Percentiles rank a stretch among this genome's conserved stretches.
Evolutionary conservation across 768 basidiomycete genomes (phyloP).

Genomic region (Macrolepiota dolichaula): DNA sequence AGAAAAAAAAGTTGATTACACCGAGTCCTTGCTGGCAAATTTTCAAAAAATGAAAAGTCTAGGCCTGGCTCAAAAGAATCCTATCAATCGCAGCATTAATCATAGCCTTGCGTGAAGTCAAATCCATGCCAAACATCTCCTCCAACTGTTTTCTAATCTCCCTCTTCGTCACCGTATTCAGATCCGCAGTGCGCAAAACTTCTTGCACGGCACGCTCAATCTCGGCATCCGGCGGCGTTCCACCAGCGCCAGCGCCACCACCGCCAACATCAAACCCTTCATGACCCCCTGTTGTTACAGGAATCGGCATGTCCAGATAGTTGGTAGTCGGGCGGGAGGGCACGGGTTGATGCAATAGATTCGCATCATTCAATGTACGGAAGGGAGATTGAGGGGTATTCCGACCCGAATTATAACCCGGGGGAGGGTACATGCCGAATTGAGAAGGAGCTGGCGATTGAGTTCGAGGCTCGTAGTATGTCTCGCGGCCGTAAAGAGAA

Average conservation of each 20-base stretch:
- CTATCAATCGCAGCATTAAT: slow-evolving; percentile 82
- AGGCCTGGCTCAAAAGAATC: slow-evolving; percentile 52
- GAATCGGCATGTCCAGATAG: slow-evolving; percentile 73
- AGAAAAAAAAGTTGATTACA: neutral
- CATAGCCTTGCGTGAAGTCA: slow-evolving; percentile 63
- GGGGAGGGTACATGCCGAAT: slow-evolving; percentile 53
- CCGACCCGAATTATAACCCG: slow-evolving; percentile 75
- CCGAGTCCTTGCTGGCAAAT: neutral
- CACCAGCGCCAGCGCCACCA: slow-evolving; percentile 32
- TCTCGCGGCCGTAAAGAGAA: slow-evolving; percentile 85
- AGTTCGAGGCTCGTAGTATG: slow-evolving; percentile 73
- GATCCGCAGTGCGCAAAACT: slow-evolving; percentile 73
- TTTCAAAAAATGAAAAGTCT: neutral
- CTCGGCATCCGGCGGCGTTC: slow-evolving; percentile 61
- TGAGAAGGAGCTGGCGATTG: slow-evolving; percentile 79
- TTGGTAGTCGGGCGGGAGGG: slow-evolving; percentile 72
- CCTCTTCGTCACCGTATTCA: slow-evolving; percentile 91
- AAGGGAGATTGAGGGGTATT: slow-evolving; percentile 62
- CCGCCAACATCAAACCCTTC: slow-evolving; percentile 39
- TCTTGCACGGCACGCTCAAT: slow-evolving; percentile 74
- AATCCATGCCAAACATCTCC: slow-evolving; percentile 73
- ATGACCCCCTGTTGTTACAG: slow-evolving; percentile 46
- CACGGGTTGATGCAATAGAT: slow-evolving; percentile 51
- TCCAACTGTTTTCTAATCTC: slow-evolving; percentile 84
- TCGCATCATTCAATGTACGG: slow-evolving; percentile 30